Conservation (phyloP, 2,329 filamentous ascomycete genomes). For the Paecilomyces fulvus region DNA sequence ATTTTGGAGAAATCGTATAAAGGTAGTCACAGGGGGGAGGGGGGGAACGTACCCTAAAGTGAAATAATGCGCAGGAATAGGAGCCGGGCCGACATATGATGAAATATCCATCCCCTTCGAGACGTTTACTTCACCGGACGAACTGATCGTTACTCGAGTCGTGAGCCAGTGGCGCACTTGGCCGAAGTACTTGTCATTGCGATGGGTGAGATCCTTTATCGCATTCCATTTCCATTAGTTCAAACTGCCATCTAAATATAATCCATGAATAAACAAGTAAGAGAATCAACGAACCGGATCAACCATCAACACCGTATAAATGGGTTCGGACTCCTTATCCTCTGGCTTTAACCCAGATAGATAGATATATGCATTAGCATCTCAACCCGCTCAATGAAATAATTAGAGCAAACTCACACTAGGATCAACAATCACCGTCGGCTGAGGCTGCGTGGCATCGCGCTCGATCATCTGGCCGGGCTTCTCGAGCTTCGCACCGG, state of each 20-base stretch:
- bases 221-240: not conserved
- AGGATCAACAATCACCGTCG: slow-evolving; percentile 5
- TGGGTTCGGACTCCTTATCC: not conserved
- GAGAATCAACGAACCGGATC: slow-evolving; percentile 5
- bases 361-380: not conserved
- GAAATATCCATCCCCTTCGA: not conserved
- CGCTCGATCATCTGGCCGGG: slow-evolving; percentile 6
- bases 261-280: too few relatives aligned
- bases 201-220: slow-evolving; percentile 6
- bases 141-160: slow-evolving; percentile 1
- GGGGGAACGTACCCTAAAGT: slow-evolving; percentile 1
- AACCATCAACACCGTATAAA: not conserved
- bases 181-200: slow-evolving; percentile 6
- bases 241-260: not conserved
- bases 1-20: not conserved
- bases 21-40: too few relatives aligned
- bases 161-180: slow-evolving; percentile 9
- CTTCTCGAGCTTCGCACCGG: not conserved
- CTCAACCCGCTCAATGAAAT: too few relatives aligned
- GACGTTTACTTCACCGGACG: slow-evolving; percentile 2
- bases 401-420: not conserved
- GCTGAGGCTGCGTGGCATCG: slow-evolving; percentile 4
- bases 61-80: slow-evolving; percentile 3
- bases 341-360: not conserved
- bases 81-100: slow-evolving; percentile 6